Percentiles rank a stretch among this genome's conserved stretches.
These are phyloP conservation scores for Maudiozyma barnettii DNA, from an alignment of 805 yeast genomes.

Conservation along the genomic window DNA sequence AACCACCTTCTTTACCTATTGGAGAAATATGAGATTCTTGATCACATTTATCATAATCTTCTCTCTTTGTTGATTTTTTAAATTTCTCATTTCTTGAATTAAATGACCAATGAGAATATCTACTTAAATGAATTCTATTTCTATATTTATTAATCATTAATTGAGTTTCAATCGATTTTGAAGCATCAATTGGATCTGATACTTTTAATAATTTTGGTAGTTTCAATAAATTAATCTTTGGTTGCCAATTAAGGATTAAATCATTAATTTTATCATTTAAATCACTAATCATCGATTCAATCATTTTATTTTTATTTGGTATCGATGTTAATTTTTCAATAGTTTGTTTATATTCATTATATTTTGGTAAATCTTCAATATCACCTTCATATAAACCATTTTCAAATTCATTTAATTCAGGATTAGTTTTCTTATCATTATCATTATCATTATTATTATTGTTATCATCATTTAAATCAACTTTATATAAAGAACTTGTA, in stretches of 20 bases:
- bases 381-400: slow-evolving; percentile 19
- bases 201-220: background rate
- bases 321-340: slow-evolving; percentile 11
- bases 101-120: slow-evolving; percentile 10
- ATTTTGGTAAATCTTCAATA: slow-evolving; percentile 10
- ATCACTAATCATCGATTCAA: slow-evolving; percentile 10
- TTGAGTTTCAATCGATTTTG: slow-evolving; percentile 23
- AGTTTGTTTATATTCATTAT: slow-evolving; percentile 10
- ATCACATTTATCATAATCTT: background rate
- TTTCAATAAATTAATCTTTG: slow-evolving; percentile 11
- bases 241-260: slow-evolving; percentile 14
- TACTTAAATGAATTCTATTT: slow-evolving; percentile 16
- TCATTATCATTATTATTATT: too few relatives aligned
- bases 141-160: slow-evolving; percentile 23
- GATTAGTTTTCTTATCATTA: background rate
- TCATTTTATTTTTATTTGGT: slow-evolving; percentile 5
- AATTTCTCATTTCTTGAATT: background rate
- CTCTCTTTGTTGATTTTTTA: background rate
- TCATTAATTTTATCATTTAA: slow-evolving; percentile 11
- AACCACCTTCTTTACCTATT: slow-evolving; percentile 2
- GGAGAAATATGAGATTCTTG: background rate
- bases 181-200: background rate
- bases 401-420: background rate
- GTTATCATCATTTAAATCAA: background rate
- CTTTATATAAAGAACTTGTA: background rate